Evolutionary conservation across 2,329 filamentous ascomycete species (phyloP).

Genomic region (Chaetomium strumarium): DNA sequence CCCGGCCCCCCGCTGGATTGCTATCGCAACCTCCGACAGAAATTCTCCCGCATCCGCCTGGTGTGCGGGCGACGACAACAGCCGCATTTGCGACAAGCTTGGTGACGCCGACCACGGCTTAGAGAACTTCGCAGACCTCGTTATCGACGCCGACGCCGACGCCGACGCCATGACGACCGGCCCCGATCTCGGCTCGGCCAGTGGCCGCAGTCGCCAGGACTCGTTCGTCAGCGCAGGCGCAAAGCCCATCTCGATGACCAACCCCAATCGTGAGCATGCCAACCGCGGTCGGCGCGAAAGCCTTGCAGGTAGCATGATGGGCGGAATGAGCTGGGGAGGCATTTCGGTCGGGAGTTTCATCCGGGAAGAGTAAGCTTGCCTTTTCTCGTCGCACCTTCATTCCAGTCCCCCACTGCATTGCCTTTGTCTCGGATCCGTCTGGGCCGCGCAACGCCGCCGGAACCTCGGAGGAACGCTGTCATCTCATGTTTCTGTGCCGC

Average conservation of each 20-base stretch:
- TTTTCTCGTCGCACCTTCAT: background rate
- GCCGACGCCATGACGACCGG: slow-evolving; percentile 51
- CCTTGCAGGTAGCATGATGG: slow-evolving; percentile 60
- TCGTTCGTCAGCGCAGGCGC: slow-evolving; percentile 61
- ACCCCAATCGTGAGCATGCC: slow-evolving; percentile 54
- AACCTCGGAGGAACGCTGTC: background rate
- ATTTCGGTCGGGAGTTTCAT: slow-evolving; percentile 96
- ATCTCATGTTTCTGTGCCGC: background rate
- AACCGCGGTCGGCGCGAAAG: slow-evolving; percentile 56
- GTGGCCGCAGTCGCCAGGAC: slow-evolving; percentile 56
- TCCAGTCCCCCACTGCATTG: slow-evolving; percentile 5
- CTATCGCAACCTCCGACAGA: slow-evolving; percentile 24
- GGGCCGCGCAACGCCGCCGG: background rate
- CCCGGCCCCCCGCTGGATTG: slow-evolving; percentile 32
- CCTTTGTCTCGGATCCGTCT: slow-evolving; percentile 7
- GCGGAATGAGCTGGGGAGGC: slow-evolving; percentile 94
- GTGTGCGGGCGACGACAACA: slow-evolving; percentile 21
- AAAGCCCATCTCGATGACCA: slow-evolving; percentile 62
- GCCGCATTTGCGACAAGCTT: no score
- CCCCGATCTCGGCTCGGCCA: slow-evolving; percentile 51
- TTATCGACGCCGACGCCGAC: slow-evolving; percentile 35
- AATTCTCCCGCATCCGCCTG: slow-evolving; percentile 13
- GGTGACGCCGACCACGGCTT: background rate
- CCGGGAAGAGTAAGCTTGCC: slow-evolving; percentile 79
- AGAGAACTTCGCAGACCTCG: slow-evolving; percentile 24